Base-by-base conservation (phyloP, 768 basidiomycete genomes). In the Piloderma croceum region DNA sequence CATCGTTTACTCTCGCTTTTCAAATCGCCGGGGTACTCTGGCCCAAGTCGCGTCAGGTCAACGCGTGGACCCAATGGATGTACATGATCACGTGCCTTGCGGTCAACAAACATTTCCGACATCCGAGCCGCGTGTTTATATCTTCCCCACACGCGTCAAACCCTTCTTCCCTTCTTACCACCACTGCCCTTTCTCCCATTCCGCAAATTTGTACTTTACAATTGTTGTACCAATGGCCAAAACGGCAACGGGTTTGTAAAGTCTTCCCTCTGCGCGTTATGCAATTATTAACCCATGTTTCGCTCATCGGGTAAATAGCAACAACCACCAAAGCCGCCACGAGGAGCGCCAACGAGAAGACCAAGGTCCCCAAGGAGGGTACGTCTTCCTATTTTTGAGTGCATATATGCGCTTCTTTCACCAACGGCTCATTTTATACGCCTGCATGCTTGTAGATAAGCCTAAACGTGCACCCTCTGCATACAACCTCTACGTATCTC, bases 271-370 rank as follows among this genome's bases (percentile, higher is more conserved):
- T 15, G 3, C 13, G 24, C 5, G 18, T 31, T 11, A 5, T 34
- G 19, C 37, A 24, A 4, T 21, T 52, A 44, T 47, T 43, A 33
- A 12, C 31, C 10, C 24, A 17, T 39, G n/a, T 13, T n/a, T n/a
- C n/a, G n/a, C n/a, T n/a, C n/a, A n/a, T n/a, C n/a, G n/a, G n/a
- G n/a, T n/a, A n/a, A n/a, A n/a, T 40, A 77, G 78, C 59, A 39
- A 74, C 73, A 5, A 67, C 65, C 44, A 75, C 74, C 35, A 79
- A 78, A 61, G 49, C 70, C 1, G 76, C 78, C n/a, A 76, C 76
- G 6, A 76, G 74, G 52, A 54, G 65, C 3, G 72, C 74, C 39
- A 77, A 70, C 35, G 57, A 61, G 6, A 75, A 68, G 57, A 60
- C 68, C 6, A 58, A 57, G 31, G 51, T 49, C 38, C 46, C 58